Percentiles rank a stretch among this genome's conserved stretches.
Conservation (phyloP, 192 early-diverging fungal species). For the Spizellomyces punctatus region DNA sequence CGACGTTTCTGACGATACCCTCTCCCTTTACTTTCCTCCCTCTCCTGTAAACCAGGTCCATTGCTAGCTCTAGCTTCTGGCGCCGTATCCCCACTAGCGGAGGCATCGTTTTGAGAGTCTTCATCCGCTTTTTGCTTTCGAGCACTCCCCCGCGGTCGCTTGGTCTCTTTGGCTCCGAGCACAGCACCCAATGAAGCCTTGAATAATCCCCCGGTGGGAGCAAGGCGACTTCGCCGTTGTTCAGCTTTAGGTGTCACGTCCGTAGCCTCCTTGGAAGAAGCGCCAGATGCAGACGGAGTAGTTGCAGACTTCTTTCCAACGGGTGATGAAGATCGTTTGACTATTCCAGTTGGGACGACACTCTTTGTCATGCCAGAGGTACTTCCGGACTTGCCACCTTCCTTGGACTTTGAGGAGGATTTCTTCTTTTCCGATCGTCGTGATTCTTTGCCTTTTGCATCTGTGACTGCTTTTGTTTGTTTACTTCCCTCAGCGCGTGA, state of each 20-base stretch:
- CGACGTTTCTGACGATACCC: slow-evolving; percentile 26
- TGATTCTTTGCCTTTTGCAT: background rate
- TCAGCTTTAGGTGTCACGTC: background rate
- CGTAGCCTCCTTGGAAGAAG: background rate
- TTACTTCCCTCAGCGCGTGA: background rate
- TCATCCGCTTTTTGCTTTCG: no score
- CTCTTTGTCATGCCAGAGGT: background rate
- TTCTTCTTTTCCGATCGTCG: background rate
- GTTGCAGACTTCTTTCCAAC: background rate
- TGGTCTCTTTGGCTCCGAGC: slow-evolving; percentile 8
- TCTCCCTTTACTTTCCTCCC: slow-evolving; percentile 19
- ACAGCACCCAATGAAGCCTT: slow-evolving; percentile 27
- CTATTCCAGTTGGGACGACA: background rate
- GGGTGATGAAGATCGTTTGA: background rate
- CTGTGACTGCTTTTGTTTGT: background rate
- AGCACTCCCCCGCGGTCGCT: slow-evolving; percentile 5
- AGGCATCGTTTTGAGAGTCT: no score
- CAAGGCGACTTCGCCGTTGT: background rate
- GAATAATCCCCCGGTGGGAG: slow-evolving; percentile 21
- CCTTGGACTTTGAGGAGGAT: background rate
- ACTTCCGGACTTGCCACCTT: background rate
- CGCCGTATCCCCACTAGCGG: no score
- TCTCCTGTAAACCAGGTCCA: background rate
- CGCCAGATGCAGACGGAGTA: background rate
- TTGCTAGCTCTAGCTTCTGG: no score